Percentiles rank a stretch among this genome's conserved stretches.
Evolutionary conservation across 2,329 filamentous ascomycete species (phyloP).

Genomic region (Verticillium albo-atrum): DNA sequence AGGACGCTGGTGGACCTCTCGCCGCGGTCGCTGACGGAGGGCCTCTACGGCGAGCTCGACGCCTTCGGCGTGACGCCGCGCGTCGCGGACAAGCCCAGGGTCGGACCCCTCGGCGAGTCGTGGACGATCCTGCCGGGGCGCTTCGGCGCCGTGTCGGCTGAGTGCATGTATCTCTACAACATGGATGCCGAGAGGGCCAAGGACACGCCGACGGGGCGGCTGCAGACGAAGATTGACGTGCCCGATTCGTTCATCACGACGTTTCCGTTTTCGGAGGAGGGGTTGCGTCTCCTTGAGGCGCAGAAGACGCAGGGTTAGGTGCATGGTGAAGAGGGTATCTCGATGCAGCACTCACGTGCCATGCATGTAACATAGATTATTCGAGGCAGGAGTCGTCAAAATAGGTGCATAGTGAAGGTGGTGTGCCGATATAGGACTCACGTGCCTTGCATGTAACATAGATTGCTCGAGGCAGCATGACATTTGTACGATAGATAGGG

Average conservation of each 20-base stretch:
- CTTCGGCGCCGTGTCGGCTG: constrained; percentile 61
- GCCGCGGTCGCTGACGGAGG: constrained; percentile 9
- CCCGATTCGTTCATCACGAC: constrained; percentile 30
- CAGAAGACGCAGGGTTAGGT: too few species aligned
- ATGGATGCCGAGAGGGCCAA: background rate
- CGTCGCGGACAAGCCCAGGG: background rate
- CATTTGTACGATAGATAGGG: too few species aligned
- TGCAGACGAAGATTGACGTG: constrained; percentile 42
- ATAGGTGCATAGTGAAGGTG: too few species aligned
- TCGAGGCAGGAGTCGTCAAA: too few species aligned
- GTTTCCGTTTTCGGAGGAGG: background rate
- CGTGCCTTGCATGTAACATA: too few species aligned
- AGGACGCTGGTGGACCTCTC: constrained; percentile 11
- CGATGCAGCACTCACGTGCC: too few species aligned
- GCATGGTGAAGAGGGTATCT: too few species aligned
- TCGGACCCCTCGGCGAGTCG: constrained; percentile 16
- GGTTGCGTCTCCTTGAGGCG: too few species aligned
- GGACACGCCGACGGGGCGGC: background rate
- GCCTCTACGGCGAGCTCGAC: constrained; percentile 2
- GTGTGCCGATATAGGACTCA: too few species aligned
- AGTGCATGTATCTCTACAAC: constrained; percentile 50
- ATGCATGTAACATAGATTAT: too few species aligned
- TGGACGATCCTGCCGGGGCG: constrained; percentile 26
- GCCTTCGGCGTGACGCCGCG: constrained; percentile 4
- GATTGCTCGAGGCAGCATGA: too few species aligned